phyloP scores from a whole-genome alignment of 176 grass and related monocot species.

The Bromus sterilis region DNA sequence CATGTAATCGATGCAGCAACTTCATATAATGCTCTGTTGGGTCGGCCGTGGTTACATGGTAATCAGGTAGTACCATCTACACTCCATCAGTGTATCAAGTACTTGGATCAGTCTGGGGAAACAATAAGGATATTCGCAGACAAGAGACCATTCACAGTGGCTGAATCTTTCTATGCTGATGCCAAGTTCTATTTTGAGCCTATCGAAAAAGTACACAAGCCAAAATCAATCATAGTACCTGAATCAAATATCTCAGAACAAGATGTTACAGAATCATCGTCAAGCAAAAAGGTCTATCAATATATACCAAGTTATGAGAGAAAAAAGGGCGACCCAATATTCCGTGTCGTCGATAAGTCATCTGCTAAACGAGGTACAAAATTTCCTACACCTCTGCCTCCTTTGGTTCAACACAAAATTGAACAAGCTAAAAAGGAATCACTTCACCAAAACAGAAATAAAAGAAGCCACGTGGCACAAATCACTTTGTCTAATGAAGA shows the following conservation, averaged over 20 bases:
- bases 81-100: background rate
- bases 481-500: no score
- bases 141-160: background rate
- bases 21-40: background rate
- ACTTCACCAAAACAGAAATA: no score
- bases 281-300: background rate
- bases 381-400: background rate
- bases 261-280: background rate
- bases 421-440: background rate
- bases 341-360: background rate
- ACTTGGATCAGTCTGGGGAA: background rate
- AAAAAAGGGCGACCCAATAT: background rate
- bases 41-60: background rate
- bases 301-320: background rate
- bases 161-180: no score
- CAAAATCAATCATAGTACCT: background rate
- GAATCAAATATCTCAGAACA: rapidly evolving
- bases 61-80: background rate
- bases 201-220: background rate
- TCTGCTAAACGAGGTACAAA: background rate
- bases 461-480: no score
- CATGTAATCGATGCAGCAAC: background rate
- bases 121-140: background rate
- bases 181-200: no score
- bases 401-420: background rate